Conservation (phyloP, 2,329 filamentous ascomycete species). For the Verticillium zaregamsianum region DNA sequence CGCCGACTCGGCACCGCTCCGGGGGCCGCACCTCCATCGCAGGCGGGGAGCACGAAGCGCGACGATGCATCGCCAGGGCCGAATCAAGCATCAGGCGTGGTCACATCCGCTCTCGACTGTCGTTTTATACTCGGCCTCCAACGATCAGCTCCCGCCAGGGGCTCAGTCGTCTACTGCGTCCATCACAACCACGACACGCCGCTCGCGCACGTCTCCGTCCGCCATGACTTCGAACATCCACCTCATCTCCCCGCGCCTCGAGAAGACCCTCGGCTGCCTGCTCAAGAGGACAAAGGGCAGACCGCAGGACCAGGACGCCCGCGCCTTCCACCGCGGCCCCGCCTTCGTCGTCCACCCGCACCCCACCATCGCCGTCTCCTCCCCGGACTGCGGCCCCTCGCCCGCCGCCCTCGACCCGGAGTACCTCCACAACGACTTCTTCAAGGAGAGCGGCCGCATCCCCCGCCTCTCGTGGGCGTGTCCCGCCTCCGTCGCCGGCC, state of each 20-base stretch:
- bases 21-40: neutral
- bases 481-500: conserved; percentile 17
- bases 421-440: conserved; percentile 31
- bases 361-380: conserved; percentile 32
- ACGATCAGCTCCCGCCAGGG: too few species aligned
- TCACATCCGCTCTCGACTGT: neutral
- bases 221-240: neutral
- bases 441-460: conserved; percentile 24
- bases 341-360: conserved; percentile 27
- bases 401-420: conserved; percentile 28
- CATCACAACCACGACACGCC: too few species aligned
- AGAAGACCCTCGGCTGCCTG: conserved; percentile 33
- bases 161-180: too few species aligned
- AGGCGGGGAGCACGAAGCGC: too few species aligned
- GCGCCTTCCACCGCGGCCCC: conserved; percentile 29
- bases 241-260: conserved; percentile 24
- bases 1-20: neutral
- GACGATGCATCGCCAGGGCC: too few species aligned
- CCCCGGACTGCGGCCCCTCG: conserved; percentile 34
- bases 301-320: conserved; percentile 30
- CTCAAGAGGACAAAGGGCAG: conserved; percentile 28
- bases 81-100: neutral
- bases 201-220: too few species aligned
- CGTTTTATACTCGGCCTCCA: neutral
- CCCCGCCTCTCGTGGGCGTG: conserved; percentile 36